Evolutionary conservation across 306 rosid species (phyloP), one percentile per base, ranked within the genome.

Genomic region (Vigna trinervia): DNA sequence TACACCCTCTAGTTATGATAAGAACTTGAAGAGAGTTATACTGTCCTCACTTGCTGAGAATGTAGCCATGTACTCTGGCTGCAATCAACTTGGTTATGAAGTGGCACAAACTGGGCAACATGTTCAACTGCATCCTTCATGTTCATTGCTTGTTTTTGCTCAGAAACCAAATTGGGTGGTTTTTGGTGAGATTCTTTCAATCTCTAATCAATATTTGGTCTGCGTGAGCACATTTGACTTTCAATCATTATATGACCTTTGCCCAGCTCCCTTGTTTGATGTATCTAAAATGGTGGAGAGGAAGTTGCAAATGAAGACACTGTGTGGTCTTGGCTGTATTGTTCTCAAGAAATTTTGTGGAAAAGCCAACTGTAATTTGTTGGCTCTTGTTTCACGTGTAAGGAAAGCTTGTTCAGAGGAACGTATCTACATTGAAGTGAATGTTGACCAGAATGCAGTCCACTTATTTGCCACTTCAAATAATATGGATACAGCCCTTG

Each of bases 141-240:
- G 93, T 84, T 96, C 99, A 22, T 88, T 96, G 83, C 91, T 77
- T 46, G 84, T 96, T 36, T 96, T 89, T 75, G 83, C 88, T 73
- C 86, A 92, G 84, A 89, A 85, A 86, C 99, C 99, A n/a, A 68
- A 82, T 75, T 96, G 99, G 98, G 97, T 96, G 23, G 99, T 96
- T 69, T 96, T 96, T 20, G 77, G 91, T 47, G 97, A 96, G 81
- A 60, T 96, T 51, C 89, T 96, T 45, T 92, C 99, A 19, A 57
- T 81, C 60, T 82, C 91, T 60, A 87, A 80, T 70, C 82, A 89
- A 65, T 96, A 91, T 87, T 83, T 96, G 85, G 86, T 89, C 46
- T 96, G 98, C 14, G 97, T 88, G 56, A 91, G 84, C 70, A 88
- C 94, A 52, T 56, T 92, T 82, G 97, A 92, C 73, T 73, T 83